A percentile compares a stretch with the other conserved stretches of the same genome.
phyloP scores from a whole-genome alignment of 2,329 filamentous ascomycete genomes.

The Scedosporium aurantiacum region DNA sequence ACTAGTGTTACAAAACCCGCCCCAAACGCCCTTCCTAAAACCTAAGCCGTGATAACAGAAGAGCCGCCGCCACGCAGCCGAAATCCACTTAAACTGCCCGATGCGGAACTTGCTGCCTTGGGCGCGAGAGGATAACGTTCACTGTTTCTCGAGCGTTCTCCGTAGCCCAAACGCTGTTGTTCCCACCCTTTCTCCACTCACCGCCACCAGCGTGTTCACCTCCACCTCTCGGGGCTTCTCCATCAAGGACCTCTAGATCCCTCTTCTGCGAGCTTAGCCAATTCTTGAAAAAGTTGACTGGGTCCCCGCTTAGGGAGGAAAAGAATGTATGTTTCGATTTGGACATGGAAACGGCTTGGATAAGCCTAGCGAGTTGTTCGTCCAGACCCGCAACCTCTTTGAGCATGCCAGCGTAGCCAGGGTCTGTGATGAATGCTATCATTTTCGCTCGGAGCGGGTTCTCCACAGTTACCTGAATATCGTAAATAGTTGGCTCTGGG shows the following conservation, averaged over 20 bases:
- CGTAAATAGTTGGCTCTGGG: constrained; percentile 75
- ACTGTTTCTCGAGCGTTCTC: constrained; percentile 52
- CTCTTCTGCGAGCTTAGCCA: constrained; percentile 89
- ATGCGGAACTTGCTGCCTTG: constrained; percentile 10
- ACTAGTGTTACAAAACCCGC: neutral
- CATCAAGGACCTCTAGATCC: constrained; percentile 78
- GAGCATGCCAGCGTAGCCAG: constrained; percentile 59
- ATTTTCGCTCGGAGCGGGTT: constrained; percentile 66
- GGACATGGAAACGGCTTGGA: constrained; percentile 72
- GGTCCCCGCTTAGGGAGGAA: constrained; percentile 65
- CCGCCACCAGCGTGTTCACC: constrained; percentile 41
- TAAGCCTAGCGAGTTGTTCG: constrained; percentile 70
- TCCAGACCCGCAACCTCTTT: constrained; percentile 69
- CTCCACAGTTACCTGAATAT: constrained; percentile 74
- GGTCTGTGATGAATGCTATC: constrained; percentile 54
- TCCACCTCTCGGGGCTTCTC: constrained; percentile 60
- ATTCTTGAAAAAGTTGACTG: constrained; percentile 69
- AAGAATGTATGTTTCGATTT: constrained; percentile 90
- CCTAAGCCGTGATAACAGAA: neutral
- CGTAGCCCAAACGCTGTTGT: constrained; percentile 44
- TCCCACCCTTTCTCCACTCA: constrained; percentile 57
- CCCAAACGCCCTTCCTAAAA: constrained; percentile 1
- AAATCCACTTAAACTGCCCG: neutral
- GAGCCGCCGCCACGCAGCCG: neutral
- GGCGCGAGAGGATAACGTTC: constrained; percentile 46